A percentile compares a stretch with the other conserved stretches of the same genome.
Evolutionary conservation across 2,329 filamentous ascomycete genomes (phyloP).

Genomic region (Aureobasidium sp.): DNA sequence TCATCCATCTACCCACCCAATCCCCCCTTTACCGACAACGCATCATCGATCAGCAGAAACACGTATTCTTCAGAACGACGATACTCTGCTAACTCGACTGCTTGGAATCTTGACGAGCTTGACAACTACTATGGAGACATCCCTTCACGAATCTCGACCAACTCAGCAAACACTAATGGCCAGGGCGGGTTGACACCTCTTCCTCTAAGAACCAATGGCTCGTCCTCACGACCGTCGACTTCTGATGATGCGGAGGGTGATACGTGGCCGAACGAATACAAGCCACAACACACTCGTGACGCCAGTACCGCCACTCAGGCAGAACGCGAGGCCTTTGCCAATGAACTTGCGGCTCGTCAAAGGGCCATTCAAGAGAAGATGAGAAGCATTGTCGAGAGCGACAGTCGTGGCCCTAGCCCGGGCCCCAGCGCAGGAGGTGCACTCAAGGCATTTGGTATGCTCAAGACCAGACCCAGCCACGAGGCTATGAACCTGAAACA

Average conservation of each 20-base stretch:
- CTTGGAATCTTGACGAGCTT: conserved; percentile 49
- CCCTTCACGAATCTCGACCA: conserved; percentile 32
- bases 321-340: conserved; percentile 64
- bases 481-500: conserved; percentile 49
- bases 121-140: conserved; percentile 34
- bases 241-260: conserved; percentile 21
- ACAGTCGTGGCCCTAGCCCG: conserved; percentile 35
- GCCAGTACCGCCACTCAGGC: conserved; percentile 46
- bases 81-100: conserved; percentile 25
- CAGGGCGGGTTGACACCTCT: conserved; percentile 14
- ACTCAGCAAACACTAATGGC: conserved; percentile 25
- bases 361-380: conserved; percentile 66
- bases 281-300: conserved; percentile 41
- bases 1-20: conserved; percentile 63
- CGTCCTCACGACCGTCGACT: conserved; percentile 14
- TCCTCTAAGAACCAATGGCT: conserved; percentile 12
- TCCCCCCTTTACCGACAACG: conserved; percentile 41
- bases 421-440: conserved; percentile 33
- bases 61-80: conserved; percentile 13
- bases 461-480: conserved; percentile 60
- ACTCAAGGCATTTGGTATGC: conserved; percentile 55
- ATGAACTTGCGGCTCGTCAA: conserved; percentile 63
- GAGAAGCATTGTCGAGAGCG: conserved; percentile 60
- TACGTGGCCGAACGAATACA: conserved; percentile 44
- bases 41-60: conserved; percentile 4